Evolutionary conservation across 2,329 filamentous ascomycete genomes (phyloP).

Genomic region (Penicillium sp.): DNA sequence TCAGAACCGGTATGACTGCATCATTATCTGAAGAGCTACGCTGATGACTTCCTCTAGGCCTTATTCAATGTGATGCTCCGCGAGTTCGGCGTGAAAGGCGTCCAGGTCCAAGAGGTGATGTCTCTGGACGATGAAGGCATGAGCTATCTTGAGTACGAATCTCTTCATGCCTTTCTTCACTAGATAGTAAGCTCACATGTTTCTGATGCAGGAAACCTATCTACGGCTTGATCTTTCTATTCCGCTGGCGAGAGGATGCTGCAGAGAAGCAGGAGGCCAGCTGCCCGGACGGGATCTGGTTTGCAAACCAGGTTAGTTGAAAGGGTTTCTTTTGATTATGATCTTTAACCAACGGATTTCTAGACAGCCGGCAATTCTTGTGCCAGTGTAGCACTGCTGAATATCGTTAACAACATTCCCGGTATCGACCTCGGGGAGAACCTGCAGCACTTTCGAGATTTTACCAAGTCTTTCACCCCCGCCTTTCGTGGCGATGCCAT

Average conservation of each 20-base stretch:
- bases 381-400: conserved; percentile 85
- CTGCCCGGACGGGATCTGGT: conserved; percentile 72
- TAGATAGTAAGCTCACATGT: neutral
- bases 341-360: neutral
- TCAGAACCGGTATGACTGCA: conserved; percentile 68
- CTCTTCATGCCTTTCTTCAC: neutral
- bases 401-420: conserved; percentile 82
- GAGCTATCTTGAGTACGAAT: conserved; percentile 56
- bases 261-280: conserved; percentile 48
- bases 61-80: conserved; percentile 82
- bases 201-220: conserved; percentile 58
- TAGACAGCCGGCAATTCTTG: conserved; percentile 80
- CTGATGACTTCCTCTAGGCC: conserved; percentile 47
- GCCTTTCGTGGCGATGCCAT: conserved; percentile 71
- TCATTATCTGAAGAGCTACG: neutral
- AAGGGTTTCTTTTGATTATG: neutral
- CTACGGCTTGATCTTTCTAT: conserved; percentile 85
- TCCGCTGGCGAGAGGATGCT: conserved; percentile 63
- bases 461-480: conserved; percentile 64
- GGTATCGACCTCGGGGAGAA: conserved; percentile 64
- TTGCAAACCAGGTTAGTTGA: conserved; percentile 73
- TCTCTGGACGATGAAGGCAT: conserved; percentile 64
- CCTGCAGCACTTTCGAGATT: conserved; percentile 66
- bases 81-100: conserved; percentile 68
- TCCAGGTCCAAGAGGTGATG: conserved; percentile 73